These are phyloP conservation scores for Begonia masoniana DNA, from an alignment of 306 rosid genomes.

Conservation along the genomic window DNA sequence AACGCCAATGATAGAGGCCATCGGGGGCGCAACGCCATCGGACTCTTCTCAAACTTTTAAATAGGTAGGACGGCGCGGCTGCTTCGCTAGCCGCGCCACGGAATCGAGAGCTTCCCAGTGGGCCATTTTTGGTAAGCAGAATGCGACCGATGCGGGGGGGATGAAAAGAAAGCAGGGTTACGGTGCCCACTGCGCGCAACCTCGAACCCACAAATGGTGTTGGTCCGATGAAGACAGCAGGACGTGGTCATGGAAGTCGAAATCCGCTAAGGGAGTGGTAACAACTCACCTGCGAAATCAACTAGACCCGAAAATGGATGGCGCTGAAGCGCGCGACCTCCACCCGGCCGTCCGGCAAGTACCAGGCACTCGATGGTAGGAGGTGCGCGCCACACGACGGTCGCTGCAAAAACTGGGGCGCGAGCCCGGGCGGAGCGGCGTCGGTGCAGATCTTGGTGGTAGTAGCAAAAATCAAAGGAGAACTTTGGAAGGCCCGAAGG, in stretches of 20 bases:
- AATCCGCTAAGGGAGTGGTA: constrained; percentile 1
- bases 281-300: constrained; percentile 2
- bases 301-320: constrained; percentile 2
- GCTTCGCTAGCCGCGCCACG: too few species aligned
- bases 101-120: not conserved
- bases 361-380: not conserved
- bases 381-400: not conserved
- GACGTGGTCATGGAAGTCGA: too few species aligned
- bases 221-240: not conserved
- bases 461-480: not conserved
- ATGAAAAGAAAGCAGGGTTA: too few species aligned
- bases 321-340: not conserved
- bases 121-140: not conserved
- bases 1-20: constrained; percentile 6
- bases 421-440: constrained; percentile 5
- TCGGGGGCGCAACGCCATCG: constrained; percentile 8
- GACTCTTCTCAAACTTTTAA: constrained; percentile 1
- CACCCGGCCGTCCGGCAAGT: not conserved
- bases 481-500: not conserved
- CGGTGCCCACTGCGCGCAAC: not conserved
- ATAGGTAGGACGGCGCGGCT: too few species aligned
- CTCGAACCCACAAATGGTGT: not conserved
- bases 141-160: too few species aligned
- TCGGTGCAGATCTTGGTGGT: constrained; percentile 3
- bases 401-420: not conserved